Conservation (phyloP, 2,329 filamentous ascomycete genomes). For the Talaromyces albobiverticillius region DNA sequence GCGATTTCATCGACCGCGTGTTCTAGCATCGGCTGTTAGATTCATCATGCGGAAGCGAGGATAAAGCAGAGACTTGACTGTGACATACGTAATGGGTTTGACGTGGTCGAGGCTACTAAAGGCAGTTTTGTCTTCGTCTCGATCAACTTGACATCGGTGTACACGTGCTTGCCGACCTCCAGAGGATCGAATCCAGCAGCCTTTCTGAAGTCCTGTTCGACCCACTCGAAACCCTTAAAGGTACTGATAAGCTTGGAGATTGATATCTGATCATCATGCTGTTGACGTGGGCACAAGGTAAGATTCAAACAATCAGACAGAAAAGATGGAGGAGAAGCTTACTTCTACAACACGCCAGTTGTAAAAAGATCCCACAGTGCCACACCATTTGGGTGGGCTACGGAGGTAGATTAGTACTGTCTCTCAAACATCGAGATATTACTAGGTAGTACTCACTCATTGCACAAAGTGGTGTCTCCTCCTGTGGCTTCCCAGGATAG, state of each 20-base stretch:
- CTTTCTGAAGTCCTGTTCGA: not conserved
- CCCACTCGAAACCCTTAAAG: not conserved
- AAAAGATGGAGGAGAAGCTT: not conserved
- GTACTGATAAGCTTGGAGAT: not conserved
- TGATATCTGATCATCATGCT: not conserved
- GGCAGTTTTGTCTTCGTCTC: not conserved
- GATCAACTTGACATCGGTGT: not conserved
- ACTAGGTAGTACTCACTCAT: conserved; percentile 15
- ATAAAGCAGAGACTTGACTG: not conserved
- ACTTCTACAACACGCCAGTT: conserved; percentile 21
- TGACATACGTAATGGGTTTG: not conserved
- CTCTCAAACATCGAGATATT: not conserved
- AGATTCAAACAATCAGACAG: not conserved
- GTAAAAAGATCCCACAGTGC: conserved; percentile 16
- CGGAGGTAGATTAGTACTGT: not conserved
- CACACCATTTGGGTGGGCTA: conserved; percentile 16
- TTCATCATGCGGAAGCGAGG: not conserved
- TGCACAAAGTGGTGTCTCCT: conserved; percentile 18
- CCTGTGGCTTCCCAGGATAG: conserved; percentile 20
- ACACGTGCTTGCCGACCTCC: not conserved
- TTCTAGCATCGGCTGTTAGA: not conserved
- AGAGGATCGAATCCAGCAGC: not conserved
- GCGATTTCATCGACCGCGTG: not conserved
- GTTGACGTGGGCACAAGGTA: not conserved
- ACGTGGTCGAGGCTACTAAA: not conserved